A percentile compares a stretch with the other conserved stretches of the same genome.
phyloP scores from a whole-genome alignment of 805 yeast genomes.

The Saturnispora mendoncae region DNA sequence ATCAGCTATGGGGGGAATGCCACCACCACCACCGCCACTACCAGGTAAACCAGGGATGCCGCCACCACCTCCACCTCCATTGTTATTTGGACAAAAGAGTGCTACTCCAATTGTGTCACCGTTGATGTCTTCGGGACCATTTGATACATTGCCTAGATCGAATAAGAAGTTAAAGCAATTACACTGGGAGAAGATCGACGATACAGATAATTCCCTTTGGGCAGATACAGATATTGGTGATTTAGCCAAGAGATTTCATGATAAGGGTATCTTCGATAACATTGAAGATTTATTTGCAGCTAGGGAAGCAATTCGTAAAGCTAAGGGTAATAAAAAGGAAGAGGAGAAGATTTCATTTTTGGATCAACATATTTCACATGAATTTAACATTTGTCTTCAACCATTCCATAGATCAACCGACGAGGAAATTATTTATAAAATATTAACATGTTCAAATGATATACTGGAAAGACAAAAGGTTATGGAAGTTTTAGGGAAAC shows the following conservation, averaged over 20 bases:
- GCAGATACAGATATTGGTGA: slow-evolving; percentile 49
- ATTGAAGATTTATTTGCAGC: slow-evolving; percentile 86
- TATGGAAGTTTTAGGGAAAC: slow-evolving; percentile 74
- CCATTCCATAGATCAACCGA: slow-evolving; percentile 56
- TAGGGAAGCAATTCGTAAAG: slow-evolving; percentile 50
- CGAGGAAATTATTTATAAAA: slow-evolving; percentile 56
- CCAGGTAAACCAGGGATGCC: slow-evolving; percentile 19
- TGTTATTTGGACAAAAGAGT: slow-evolving; percentile 16
- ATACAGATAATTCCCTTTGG: slow-evolving; percentile 85
- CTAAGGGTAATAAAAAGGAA: slow-evolving; percentile 34
- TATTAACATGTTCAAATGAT: slow-evolving; percentile 68
- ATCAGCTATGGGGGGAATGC: slow-evolving; percentile 21
- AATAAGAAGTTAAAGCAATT: slow-evolving; percentile 78
- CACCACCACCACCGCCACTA: slow-evolving; percentile 28
- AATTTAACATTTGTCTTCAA: slow-evolving; percentile 89
- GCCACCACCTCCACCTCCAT: slow-evolving; percentile 26
- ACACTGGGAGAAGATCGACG: slow-evolving; percentile 93
- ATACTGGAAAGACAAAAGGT: slow-evolving; percentile 63
- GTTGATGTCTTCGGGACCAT: slow-evolving; percentile 26
- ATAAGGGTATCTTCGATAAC: slow-evolving; percentile 73
- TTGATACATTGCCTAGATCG: slow-evolving; percentile 56
- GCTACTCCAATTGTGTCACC: slow-evolving; percentile 17
- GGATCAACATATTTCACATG: slow-evolving; percentile 83
- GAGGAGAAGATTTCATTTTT: slow-evolving; percentile 58
- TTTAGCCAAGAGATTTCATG: slow-evolving; percentile 53